These are phyloP conservation scores for Aspergillus luchuensis DNA, from an alignment of 2,329 filamentous ascomycete genomes.

Conservation along the genomic window DNA sequence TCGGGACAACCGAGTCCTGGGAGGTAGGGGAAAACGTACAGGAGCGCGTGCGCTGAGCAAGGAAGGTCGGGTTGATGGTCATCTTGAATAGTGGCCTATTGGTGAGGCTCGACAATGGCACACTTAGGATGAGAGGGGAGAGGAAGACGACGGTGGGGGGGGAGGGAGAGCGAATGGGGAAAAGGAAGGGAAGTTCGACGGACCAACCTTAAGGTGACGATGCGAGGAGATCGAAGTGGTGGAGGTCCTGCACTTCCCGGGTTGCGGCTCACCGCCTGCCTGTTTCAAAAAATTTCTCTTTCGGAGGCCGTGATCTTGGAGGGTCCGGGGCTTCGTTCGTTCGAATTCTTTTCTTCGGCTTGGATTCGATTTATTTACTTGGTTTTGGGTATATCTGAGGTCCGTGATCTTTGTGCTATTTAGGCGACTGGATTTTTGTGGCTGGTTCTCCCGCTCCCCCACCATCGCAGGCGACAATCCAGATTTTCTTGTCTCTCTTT, in stretches of 20 bases:
- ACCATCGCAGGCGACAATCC: background rate
- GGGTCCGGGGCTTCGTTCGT: background rate
- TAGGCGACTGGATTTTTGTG: background rate
- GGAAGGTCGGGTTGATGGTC: slow-evolving; percentile 91
- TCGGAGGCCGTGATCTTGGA: slow-evolving; percentile 14
- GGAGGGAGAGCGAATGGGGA: slow-evolving; percentile 8
- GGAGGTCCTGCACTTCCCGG: slow-evolving; percentile 1
- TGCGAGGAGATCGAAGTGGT: slow-evolving; percentile 25
- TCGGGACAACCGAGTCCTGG: slow-evolving; percentile 8
- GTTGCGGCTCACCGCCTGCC: slow-evolving; percentile 40
- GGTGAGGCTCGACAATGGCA: slow-evolving; percentile 16
- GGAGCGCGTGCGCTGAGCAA: slow-evolving; percentile 76
- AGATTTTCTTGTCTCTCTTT: slow-evolving; percentile 9
- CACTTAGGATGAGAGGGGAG: slow-evolving; percentile 6
- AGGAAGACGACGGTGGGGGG: slow-evolving; percentile 11
- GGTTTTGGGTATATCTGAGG: background rate
- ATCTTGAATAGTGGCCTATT: slow-evolving; percentile 52
- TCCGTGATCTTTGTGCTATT: background rate
- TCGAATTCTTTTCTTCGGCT: slow-evolving; percentile 3
- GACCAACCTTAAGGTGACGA: slow-evolving; percentile 24
- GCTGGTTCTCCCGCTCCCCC: background rate
- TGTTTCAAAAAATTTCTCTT: slow-evolving; percentile 39
- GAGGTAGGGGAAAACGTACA: slow-evolving; percentile 57
- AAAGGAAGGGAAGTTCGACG: slow-evolving; percentile 26
- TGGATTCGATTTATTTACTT: background rate